phyloP scores from a whole-genome alignment of 306 rosid species.

The Quercus glauca region DNA sequence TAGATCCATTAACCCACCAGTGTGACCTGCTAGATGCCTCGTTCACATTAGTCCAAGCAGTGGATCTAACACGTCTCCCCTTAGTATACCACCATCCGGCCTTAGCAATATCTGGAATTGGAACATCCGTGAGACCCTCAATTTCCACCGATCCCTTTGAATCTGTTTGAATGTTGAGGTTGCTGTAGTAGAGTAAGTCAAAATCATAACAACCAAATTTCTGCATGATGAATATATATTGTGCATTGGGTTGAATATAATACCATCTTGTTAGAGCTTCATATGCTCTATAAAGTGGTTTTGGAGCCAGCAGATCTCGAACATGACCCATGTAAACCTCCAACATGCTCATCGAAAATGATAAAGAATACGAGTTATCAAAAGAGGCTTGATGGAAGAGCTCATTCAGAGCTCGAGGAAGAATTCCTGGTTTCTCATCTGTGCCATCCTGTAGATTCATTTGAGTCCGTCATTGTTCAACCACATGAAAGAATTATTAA shows the following conservation, averaged over 20 bases:
- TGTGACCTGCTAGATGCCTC: conserved; percentile 98
- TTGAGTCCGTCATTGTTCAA: conserved; percentile 3
- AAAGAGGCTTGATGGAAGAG: conserved; percentile 62
- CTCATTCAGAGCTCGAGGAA: conserved; percentile 76
- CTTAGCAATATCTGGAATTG: conserved; percentile 60
- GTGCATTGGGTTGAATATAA: neutral
- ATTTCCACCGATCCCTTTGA: conserved; percentile 77
- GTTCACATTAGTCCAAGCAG: conserved; percentile 92
- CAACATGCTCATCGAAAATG: conserved; percentile 90
- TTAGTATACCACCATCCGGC: conserved; percentile 87
- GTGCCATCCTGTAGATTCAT: conserved; percentile 70
- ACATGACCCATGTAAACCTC: conserved; percentile 95
- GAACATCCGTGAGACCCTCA: conserved; percentile 89
- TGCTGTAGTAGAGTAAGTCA: conserved; percentile 46
- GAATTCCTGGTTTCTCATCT: conserved; percentile 68
- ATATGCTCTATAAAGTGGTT: conserved; percentile 44
- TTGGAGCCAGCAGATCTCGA: conserved; percentile 74
- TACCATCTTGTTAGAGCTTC: conserved; percentile 65
- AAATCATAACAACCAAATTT: conserved; percentile 22
- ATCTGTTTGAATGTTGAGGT: conserved; percentile 94
- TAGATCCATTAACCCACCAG: conserved; percentile 72
- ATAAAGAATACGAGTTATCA: conserved; percentile 41
- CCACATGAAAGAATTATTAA: conserved; percentile 20
- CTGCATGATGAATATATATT: neutral
- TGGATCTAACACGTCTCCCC: conserved; percentile 78